Evolutionary conservation across 1,139 yeast genomes (phyloP), one percentile per base, ranked within the genome.

Genomic region (Blastobotrys serpentis): DNA sequence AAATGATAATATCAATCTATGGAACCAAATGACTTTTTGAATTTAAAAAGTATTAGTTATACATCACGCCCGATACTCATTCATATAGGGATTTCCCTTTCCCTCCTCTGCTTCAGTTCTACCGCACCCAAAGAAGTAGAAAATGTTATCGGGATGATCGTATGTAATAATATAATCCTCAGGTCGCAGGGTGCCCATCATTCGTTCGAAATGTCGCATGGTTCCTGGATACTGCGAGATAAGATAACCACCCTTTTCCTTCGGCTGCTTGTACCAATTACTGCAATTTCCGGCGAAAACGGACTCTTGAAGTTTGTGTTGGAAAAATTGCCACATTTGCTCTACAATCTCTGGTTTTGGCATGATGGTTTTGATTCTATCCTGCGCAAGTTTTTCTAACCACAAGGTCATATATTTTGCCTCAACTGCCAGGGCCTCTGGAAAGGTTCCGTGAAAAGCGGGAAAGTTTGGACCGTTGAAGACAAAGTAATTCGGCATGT

Each of bases 401-500:
- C 50, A 43, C 38, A 43, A 33, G 10, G 48, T 37, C 34, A 53
- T 46, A 45, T 55, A 57, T 11, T 47, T 50, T 38, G 51, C 44
- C 22, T 51, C 49, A 17, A 45, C 29, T 41, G 56, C 60, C 17
- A 57, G 45, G 22, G 53, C 44, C 26, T 51, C 44, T 4, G 51
- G 47, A 17, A 56, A 46, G 11, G 56, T 45, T 14, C 58, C 58
- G n/a, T 54, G 47, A 36, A 55, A 57, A 5, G 49, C 25, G 19
- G 52, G 56, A 8, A 56, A 48, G 44, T 53, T 54, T 17, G 60
- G 60, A 4, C 60, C 59, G 14, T 46, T 40, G 3, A 52, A 44
- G 32, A 47, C 48, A 40, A 56, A 56, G 42, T 47, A 48, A 45
- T 56, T 56, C 18, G 60, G 58, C 36, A 53, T 53, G n/a, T 51